Conservation (phyloP, 73 alveolate genomes). For the Tetrahymena malaccensis region DNA sequence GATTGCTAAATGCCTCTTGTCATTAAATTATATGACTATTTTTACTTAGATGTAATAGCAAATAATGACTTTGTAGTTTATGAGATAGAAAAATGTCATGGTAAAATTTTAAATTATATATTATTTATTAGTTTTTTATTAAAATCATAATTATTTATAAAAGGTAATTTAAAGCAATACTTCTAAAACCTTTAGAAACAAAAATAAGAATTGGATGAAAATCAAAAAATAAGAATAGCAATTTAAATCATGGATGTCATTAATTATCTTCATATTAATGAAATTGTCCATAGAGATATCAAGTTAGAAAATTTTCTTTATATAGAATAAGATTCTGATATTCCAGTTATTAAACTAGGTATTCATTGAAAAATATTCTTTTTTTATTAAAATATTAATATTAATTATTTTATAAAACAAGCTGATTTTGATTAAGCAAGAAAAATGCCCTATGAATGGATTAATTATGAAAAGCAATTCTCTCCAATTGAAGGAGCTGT, state of each 20-base stretch:
- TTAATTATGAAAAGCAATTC: background rate
- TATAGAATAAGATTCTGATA: background rate
- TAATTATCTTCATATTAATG: background rate
- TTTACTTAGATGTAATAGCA: background rate
- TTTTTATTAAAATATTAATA: background rate
- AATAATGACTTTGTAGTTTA: background rate
- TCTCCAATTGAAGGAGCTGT: background rate
- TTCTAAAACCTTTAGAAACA: background rate
- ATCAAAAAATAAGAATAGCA: background rate
- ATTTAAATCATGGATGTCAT: background rate
- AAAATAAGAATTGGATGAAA: background rate
- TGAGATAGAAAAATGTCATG: background rate
- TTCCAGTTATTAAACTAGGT: background rate
- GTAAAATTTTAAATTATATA: background rate
- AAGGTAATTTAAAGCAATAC: background rate
- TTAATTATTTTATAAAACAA: background rate
- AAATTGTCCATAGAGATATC: background rate
- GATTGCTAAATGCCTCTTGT: background rate
- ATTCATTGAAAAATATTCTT: background rate
- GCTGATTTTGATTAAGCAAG: background rate
- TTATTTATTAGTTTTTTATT: background rate
- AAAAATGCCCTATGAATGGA: background rate
- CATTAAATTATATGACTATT: background rate
- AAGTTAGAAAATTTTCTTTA: background rate
- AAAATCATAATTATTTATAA: background rate